Evolutionary conservation across 2,329 filamentous ascomycete species (phyloP), one percentile per base, ranked within the genome.

Genomic region (Xylaria sp.): DNA sequence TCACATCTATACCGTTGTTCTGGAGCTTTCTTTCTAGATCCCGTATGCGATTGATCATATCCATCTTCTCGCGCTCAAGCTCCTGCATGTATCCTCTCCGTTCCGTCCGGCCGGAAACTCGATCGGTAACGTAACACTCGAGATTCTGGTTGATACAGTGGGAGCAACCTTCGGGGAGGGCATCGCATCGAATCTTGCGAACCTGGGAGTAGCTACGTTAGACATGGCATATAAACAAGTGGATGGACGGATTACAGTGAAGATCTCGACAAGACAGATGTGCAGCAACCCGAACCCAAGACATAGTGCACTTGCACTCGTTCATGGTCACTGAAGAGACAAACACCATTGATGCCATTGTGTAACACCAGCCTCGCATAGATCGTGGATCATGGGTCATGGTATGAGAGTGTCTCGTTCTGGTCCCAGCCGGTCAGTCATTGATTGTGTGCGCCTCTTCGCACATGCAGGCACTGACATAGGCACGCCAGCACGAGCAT

Each of bases 131-230:
- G 80, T 88, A 90, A 81, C 93, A 97, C 76, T 92, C 88, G 74
- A 91, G 88, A 71, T 89, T 89, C 77, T 92, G 91, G 79, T 91
- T 89, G 73, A 88, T 83, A 82, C 93, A 97, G 74, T 93, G 91
- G 69, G 92, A 93, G 81, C 93, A 97, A 70, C 93, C 93, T 72
- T 92, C 90, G 36, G 91, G 89, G 46, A 91, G 84, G 62, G 90
- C 91, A 82, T 97, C 93, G 84, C 93, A 97, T 77, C 92, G 89
- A 75, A 97, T 97, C 81, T 97, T 97, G 73, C 93, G 89, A 66
- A 93, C 85, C 91, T 66, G 68, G 32, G 34, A 65, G 60, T 48
- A 67, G 63, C n/a, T 67, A 60, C 56, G 69, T 70, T 69, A 75
- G 73, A 76, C 52, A 67, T 60, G 30, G 41, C 18, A 55, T 23